These are phyloP conservation scores for Xylariaceae sp. DNA, from an alignment of 2,329 filamentous ascomycete genomes.

Conservation along the genomic window DNA sequence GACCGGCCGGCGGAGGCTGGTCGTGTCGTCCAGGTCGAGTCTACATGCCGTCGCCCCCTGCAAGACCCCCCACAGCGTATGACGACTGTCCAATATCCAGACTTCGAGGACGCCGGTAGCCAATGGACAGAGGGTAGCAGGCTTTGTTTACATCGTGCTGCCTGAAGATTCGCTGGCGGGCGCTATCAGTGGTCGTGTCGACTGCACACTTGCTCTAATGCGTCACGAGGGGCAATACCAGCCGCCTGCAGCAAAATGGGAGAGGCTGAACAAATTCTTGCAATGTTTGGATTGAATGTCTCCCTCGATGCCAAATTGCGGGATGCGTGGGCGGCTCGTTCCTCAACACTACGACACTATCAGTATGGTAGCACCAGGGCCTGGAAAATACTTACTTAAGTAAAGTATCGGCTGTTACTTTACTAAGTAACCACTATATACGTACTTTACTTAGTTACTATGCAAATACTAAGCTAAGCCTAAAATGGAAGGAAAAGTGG, in stretches of 20 bases:
- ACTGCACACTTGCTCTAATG: conserved; percentile 6
- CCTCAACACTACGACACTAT: conserved; percentile 13
- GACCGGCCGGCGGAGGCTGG: background rate
- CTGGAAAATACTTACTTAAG: too few species aligned
- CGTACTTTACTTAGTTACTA: too few species aligned
- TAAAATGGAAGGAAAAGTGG: too few species aligned
- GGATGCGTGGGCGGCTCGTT: conserved; percentile 7
- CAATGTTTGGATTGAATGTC: conserved; percentile 1
- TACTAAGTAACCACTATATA: too few species aligned
- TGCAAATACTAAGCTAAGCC: too few species aligned
- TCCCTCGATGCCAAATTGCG: background rate
- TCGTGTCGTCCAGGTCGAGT: conserved; percentile 4
- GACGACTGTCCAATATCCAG: conserved; percentile 27
- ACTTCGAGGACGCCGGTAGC: conserved; percentile 15
- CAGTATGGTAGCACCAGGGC: conserved; percentile 25
- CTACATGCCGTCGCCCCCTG: conserved; percentile 11
- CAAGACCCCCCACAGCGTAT: conserved; percentile 15
- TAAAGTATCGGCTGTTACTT: too few species aligned
- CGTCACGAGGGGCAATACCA: conserved; percentile 6
- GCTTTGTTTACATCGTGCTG: conserved; percentile 27
- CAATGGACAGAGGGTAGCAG: conserved; percentile 19
- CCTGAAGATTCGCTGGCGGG: conserved; percentile 19
- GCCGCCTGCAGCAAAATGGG: conserved; percentile 5
- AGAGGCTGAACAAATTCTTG: conserved; percentile 21
- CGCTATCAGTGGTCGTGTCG: conserved; percentile 14